Evolutionary conservation across 2,329 filamentous ascomycete species (phyloP), one percentile per base, ranked within the genome.

Genomic region (Penicillium crustosum): DNA sequence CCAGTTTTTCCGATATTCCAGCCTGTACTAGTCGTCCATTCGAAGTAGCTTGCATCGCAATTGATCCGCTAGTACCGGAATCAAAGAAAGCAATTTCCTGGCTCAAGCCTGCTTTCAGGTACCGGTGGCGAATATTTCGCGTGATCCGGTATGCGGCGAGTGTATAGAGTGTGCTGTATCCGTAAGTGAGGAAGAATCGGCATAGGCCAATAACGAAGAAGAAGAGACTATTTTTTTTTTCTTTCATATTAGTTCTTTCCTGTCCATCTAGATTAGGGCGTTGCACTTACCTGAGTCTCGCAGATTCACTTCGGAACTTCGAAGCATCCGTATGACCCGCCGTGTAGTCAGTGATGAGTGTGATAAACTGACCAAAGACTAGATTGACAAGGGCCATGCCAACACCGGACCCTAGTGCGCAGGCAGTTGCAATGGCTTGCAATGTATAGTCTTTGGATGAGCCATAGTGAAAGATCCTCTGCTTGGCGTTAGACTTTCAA

Each of bases 131-230:
- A 41, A 66, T 59, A 19, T 61, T 58, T 21, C 63, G 58, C n/a
- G 55, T 58, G 25, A 62, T 53, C 4, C 52, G 38, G 21, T 56
- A 54, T 12, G 60, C 54, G 4, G 49, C 52, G 10, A 56, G 35
- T 42, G 58, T 61, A 51, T 56, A 47, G 19, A 57, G 41, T 17
- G 70, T 66, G 23, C 65, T 71, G 44, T 71, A 70, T 31, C 68
- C 60, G 41, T 75, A 76, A 7, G 68, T 69, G 13, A 75, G 56
- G 17, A 68, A 55, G 19, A 76, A 68, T 15, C 69, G 69, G 9
- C 65, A 74, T 23, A 74, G 57, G 15, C 73, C 74, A 27, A 77
- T 68, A 48, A 75, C 72, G 8, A 76, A 64, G 58, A 76, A 75
- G 52, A 67, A 75, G n/a, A 76, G 59, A 19, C 68, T 71, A 21